phyloP scores from a whole-genome alignment of 495 filamentous ascomycete species.

The Tetracladium setigerum region DNA sequence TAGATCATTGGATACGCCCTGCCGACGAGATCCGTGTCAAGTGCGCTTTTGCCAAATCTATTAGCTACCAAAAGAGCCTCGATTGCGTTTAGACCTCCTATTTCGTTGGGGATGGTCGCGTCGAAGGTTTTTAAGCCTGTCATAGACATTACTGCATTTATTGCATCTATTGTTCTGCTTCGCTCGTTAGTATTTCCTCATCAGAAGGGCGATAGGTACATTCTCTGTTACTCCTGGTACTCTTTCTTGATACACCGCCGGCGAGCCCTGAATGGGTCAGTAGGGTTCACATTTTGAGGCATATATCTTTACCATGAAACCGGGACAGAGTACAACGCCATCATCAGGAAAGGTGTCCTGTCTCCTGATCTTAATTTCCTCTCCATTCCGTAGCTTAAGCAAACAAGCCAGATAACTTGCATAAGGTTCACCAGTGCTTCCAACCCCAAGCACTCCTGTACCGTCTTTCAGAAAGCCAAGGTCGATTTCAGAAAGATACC shows the following conservation, averaged over 20 bases:
- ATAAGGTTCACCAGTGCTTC: constrained; percentile 50
- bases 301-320: constrained; percentile 37
- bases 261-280: constrained; percentile 38
- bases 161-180: constrained; percentile 21
- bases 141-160: constrained; percentile 9
- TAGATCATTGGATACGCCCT: constrained; percentile 45
- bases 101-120: constrained; percentile 42
- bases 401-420: constrained; percentile 35
- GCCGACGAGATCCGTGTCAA: constrained; percentile 50
- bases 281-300: constrained; percentile 26
- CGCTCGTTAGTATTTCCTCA: constrained; percentile 14
- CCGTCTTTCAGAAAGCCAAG: constrained; percentile 49
- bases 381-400: constrained; percentile 37
- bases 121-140: constrained; percentile 15
- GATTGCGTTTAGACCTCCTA: constrained; percentile 47
- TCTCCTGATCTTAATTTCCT: constrained; percentile 39
- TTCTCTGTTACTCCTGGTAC: constrained; percentile 44
- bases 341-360: constrained; percentile 36
- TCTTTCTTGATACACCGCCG: constrained; percentile 45
- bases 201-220: constrained; percentile 28
- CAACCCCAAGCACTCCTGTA: constrained; percentile 55
- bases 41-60: constrained; percentile 37
- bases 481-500: constrained; percentile 49
- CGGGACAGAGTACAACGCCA: constrained; percentile 36
- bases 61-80: constrained; percentile 44